Evolutionary conservation across 2,329 filamentous ascomycete genomes (phyloP).

Genomic region (Anthostomella pinea): DNA sequence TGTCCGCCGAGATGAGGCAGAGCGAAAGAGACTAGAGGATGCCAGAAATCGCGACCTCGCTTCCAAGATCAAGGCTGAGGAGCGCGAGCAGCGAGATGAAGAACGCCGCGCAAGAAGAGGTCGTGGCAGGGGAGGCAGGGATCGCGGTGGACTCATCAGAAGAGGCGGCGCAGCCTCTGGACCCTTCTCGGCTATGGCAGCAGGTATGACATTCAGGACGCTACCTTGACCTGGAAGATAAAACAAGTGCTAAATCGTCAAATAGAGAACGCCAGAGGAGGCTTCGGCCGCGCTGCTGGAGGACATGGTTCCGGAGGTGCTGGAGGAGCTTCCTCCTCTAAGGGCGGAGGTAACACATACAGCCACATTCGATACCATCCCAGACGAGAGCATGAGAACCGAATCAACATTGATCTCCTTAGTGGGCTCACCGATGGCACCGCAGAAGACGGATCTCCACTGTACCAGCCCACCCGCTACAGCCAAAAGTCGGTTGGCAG

Average conservation of each 20-base stretch:
- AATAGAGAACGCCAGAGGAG: conserved; percentile 26
- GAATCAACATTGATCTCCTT: conserved; percentile 57
- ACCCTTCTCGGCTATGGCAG: conserved; percentile 33
- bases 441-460: conserved; percentile 46
- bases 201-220: no score
- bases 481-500: conserved; percentile 25
- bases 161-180: conserved; percentile 33
- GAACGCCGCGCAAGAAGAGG: conserved; percentile 35
- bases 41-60: conserved; percentile 30
- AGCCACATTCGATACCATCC: conserved; percentile 38
- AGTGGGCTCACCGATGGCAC: conserved; percentile 40
- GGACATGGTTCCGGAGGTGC: conserved; percentile 18
- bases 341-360: conserved; percentile 33
- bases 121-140: conserved; percentile 34
- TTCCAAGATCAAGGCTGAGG: conserved; percentile 32
- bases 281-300: conserved; percentile 12
- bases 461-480: conserved; percentile 37
- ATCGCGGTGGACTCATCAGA: conserved; percentile 27
- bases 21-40: conserved; percentile 45
- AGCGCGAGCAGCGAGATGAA: conserved; percentile 30
- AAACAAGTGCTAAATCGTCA: no score
- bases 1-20: conserved; percentile 48
- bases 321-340: conserved; percentile 25
- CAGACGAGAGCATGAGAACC: conserved; percentile 42
- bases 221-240: no score